These are phyloP conservation scores for Articulospora tetracladia DNA, from an alignment of 495 filamentous ascomycete genomes.

Conservation along the genomic window DNA sequence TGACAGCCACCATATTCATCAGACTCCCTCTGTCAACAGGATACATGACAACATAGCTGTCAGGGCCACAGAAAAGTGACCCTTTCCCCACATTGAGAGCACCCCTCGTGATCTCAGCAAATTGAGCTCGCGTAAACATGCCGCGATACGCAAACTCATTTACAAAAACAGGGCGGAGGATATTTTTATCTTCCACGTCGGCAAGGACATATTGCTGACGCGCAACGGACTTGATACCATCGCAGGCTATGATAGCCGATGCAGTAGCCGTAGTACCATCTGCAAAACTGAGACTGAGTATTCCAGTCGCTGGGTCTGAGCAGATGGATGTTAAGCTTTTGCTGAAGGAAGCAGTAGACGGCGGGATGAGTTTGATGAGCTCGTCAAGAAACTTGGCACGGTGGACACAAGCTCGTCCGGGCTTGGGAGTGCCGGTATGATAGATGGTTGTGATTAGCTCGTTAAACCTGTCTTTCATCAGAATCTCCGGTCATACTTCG, in stretches of 20 bases:
- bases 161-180: not conserved
- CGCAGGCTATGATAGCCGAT: constrained; percentile 56
- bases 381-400: constrained; percentile 24
- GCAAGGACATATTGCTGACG: constrained; percentile 20
- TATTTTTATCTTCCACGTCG: not conserved
- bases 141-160: not conserved
- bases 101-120: not conserved
- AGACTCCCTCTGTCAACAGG: not conserved
- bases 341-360: constrained; percentile 10
- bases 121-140: not conserved
- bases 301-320: not conserved
- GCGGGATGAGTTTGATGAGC: constrained; percentile 17
- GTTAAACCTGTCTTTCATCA: not conserved
- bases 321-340: constrained; percentile 13
- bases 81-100: not conserved
- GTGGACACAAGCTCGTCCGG: not conserved
- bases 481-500: not conserved
- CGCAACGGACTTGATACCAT: constrained; percentile 50
- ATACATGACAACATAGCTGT: not conserved
- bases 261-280: constrained; percentile 35
- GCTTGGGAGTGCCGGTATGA: not conserved
- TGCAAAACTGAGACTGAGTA: constrained; percentile 23
- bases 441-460: not conserved
- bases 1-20: not conserved
- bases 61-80: not conserved